phyloP scores from a whole-genome alignment of 2,329 filamentous ascomycete species.

The Fusarium poae region DNA sequence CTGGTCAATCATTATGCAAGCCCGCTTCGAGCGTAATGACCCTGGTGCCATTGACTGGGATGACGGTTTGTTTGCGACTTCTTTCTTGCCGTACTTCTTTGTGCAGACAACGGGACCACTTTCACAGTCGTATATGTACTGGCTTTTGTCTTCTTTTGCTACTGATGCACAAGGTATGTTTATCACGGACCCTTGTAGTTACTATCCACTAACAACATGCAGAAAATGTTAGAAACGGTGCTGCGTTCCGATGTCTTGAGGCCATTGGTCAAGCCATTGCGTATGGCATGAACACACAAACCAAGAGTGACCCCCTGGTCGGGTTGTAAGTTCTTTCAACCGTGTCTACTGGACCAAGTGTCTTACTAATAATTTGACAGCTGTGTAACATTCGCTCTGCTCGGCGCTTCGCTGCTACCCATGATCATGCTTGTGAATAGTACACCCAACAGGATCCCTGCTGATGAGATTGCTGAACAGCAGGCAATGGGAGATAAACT shows the following conservation, averaged over 20 bases:
- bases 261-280: slow-evolving; percentile 17
- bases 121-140: slow-evolving; percentile 24
- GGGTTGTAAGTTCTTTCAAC: neutral
- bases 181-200: fast-evolving
- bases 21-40: neutral
- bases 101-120: slow-evolving; percentile 17
- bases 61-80: neutral
- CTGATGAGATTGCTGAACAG: slow-evolving; percentile 19
- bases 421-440: slow-evolving; percentile 30
- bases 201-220: fast-evolving
- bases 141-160: slow-evolving; percentile 21
- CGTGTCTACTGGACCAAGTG: fast-evolving
- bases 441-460: slow-evolving; percentile 20
- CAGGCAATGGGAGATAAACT: slow-evolving; percentile 8
- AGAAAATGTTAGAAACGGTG: slow-evolving; percentile 22
- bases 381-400: slow-evolving; percentile 2
- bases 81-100: slow-evolving; percentile 19
- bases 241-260: slow-evolving; percentile 20
- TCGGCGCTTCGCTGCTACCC: slow-evolving; percentile 14
- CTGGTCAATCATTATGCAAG: slow-evolving; percentile 27
- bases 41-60: slow-evolving; percentile 24
- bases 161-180: slow-evolving; percentile 19
- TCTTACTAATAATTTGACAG: fast-evolving
- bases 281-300: slow-evolving; percentile 25
- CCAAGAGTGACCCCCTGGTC: slow-evolving; percentile 17